Evolutionary conservation across 2,329 filamentous ascomycete genomes (phyloP), one percentile per base, ranked within the genome.

Genomic region (Talaromyces marneffei): DNA sequence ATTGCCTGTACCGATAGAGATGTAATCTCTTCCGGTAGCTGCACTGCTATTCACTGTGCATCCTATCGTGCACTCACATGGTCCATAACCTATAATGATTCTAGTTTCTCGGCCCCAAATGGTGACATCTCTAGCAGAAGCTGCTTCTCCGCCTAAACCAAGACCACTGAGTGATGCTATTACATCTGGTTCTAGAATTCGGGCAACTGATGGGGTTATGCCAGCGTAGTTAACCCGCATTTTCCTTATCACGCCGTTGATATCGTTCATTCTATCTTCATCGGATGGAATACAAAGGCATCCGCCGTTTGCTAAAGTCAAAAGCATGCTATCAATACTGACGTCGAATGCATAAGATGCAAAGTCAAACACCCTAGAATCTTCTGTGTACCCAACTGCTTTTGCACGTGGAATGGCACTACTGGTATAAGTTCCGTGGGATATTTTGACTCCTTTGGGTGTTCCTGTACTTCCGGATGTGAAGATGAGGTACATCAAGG

Each of bases 391-490:
- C 10, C 78, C 75, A 2, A 87, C 71, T 0, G 79, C 78, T 0
- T 78, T 73, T 0, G 78, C 81, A 65, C 86, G 82, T 0, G 79
- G 78, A 3, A 79, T 67, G 48, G 84, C 80, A 0, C 80, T 78
- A 0, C 84, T 83, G 1, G 83, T 82, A 1, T 88, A 76, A 0
- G 84, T 80, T 0, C 75, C 75, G 66, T 90, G 87, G 4, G 82
- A 83, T 62, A 87, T 83, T 25, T 50, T 55, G 5, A 59, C 56
- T 23, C 60, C 60, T 37, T 62, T 62, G 1, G 60, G 60, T 3
- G 29, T 58, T 20, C 60, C 60, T 4, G 60, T 62, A n/a, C 44
- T 53, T 2, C 60, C 60, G 1, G 60, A 62, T 16, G 60, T 62
- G 50, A 59, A 62, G 14, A 62, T 48, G 27, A 59, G 35, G 37